Percentiles rank a stretch among this genome's conserved stretches.
Conservation (phyloP, 2,329 filamentous ascomycete genomes). For the Hypoxylon sp. region DNA sequence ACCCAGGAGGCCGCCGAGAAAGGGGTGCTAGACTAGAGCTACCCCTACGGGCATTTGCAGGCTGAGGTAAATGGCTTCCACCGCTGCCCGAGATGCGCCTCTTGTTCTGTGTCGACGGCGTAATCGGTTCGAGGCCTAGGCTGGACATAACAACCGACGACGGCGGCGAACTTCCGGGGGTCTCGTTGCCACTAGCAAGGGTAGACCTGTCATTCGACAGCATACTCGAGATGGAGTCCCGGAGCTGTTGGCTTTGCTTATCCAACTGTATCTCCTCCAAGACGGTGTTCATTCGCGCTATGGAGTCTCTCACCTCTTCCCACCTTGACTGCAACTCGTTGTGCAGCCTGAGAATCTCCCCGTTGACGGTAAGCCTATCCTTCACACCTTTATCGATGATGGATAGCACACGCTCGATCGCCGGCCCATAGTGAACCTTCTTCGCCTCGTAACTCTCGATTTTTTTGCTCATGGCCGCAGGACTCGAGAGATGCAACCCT, state of each 20-base stretch:
- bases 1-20: slow-evolving; percentile 57
- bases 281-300: slow-evolving; percentile 78
- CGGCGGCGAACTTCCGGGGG: slow-evolving; percentile 74
- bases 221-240: slow-evolving; percentile 94
- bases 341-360: slow-evolving; percentile 89
- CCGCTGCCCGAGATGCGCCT: slow-evolving; percentile 62
- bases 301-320: slow-evolving; percentile 79
- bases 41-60: slow-evolving; percentile 56
- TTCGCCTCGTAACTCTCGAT: slow-evolving; percentile 95
- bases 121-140: slow-evolving; percentile 62
- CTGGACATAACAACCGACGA: slow-evolving; percentile 71
- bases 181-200: slow-evolving; percentile 75
- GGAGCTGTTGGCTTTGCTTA: slow-evolving; percentile 76
- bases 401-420: slow-evolving; percentile 88
- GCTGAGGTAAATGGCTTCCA: slow-evolving; percentile 60
- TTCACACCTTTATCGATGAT: slow-evolving; percentile 97
- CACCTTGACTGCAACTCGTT: slow-evolving; percentile 87
- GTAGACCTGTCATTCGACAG: slow-evolving; percentile 84
- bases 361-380: slow-evolving; percentile 95
- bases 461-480: slow-evolving; percentile 78
- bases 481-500: slow-evolving; percentile 78
- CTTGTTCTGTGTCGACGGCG: slow-evolving; percentile 59
- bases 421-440: slow-evolving; percentile 91
- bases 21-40: slow-evolving; percentile 60
- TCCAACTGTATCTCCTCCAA: slow-evolving; percentile 78